Conservation (phyloP, 768 basidiomycete genomes). For the Cubamyces lactineus region DNA sequence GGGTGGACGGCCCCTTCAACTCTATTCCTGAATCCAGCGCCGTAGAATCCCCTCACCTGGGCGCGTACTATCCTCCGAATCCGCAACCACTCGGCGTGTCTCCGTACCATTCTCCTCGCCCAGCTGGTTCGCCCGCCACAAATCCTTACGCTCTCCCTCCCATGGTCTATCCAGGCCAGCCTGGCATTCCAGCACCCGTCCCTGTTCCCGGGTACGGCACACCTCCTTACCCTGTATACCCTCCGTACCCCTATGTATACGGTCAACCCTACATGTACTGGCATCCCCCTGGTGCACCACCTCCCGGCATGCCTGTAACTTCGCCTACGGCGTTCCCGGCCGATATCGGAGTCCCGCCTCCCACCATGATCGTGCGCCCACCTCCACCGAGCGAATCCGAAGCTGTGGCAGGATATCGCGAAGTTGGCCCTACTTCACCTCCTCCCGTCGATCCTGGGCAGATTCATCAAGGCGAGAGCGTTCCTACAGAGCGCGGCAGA, state of each 20-base stretch:
- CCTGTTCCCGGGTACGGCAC: constrained; percentile 33
- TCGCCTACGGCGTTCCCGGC: constrained; percentile 13
- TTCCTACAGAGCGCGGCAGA: constrained; percentile 18
- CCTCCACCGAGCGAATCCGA: constrained; percentile 40
- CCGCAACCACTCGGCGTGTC: constrained; percentile 20
- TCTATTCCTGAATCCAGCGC: constrained; percentile 11
- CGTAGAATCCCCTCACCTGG: constrained; percentile 2
- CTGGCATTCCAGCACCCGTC: constrained; percentile 19
- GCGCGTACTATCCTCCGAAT: constrained; percentile 18
- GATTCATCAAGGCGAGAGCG: not conserved
- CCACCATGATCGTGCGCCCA: constrained; percentile 37
- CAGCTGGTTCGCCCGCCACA: constrained; percentile 22
- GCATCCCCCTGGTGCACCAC: constrained; percentile 26
- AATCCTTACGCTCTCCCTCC: constrained; percentile 26
- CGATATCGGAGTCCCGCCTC: constrained; percentile 32
- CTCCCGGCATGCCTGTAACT: not conserved
- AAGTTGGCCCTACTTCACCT: constrained; percentile 30
- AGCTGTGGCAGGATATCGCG: constrained; percentile 41
- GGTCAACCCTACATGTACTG: constrained; percentile 45
- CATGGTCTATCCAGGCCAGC: constrained; percentile 24
- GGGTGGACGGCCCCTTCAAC: constrained; percentile 1
- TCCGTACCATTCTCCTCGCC: constrained; percentile 28
- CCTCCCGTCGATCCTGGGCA: constrained; percentile 19
- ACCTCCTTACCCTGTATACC: constrained; percentile 41
- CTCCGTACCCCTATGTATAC: constrained; percentile 39